Evolutionary conservation across 2,329 filamentous ascomycete species (phyloP), one percentile per base, ranked within the genome.

Genomic region (Coleophoma eucalyptorum): DNA sequence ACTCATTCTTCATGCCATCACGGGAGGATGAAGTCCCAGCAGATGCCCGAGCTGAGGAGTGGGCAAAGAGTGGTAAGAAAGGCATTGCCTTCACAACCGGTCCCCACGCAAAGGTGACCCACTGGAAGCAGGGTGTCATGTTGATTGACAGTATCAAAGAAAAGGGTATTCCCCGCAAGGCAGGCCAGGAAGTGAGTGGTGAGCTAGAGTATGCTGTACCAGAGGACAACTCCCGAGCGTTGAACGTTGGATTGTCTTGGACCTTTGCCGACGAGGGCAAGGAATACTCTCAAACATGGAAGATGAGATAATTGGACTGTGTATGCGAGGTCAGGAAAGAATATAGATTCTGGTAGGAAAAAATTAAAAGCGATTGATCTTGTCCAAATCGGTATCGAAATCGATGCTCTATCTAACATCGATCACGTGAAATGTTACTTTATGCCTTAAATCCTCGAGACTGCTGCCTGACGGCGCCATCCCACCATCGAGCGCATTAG

Each of bases 81-180:
- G 81, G 85, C 46, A 78, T 90, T n/a, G 87, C 89, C 0, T 96
- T 97, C 67, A 95, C 91, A 7, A 97, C 92, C 1, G 90, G 91
- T 0, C 92, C 92, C 1, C 75, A 78, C 57, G 83, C 82, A 16
- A 83, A 80, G 49, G 80, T 86, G 55, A 97, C 93, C 7, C 93
- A 97, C 69, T 97, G 93, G 93, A 88, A 87, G 69, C 91, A 96
- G 65, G 89, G 86, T 1, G 73, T 96, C 20, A 74, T 93, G 54
- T 71, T 95, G 48, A 79, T 87, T 54, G 83, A 90, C 34, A 63
- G 65, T 45, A 59, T 55, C 5, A 76, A 79, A 38, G 72, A 80
- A 49, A 65, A 72, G 12, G 62, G 72, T 26, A 63, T 67, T 37
- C 65, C 72, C 37, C 60, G 79, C 54, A 79, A 79, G 58, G 75